phyloP scores from a whole-genome alignment of 208 protist genomes.

The Trypanosoma avium region DNA sequence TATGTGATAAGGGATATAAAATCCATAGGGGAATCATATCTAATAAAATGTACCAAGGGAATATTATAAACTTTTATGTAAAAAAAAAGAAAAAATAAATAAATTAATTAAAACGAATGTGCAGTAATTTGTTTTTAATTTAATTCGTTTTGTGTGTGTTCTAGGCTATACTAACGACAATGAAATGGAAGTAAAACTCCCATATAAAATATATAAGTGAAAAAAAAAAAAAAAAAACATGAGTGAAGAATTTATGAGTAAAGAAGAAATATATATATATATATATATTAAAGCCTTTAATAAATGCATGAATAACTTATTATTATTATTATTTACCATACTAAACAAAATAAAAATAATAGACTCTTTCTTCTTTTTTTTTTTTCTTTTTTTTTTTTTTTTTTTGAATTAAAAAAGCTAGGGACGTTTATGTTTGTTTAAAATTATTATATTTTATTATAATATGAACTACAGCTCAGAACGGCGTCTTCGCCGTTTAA shows the following conservation, averaged over 20 bases:
- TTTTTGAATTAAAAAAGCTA: background rate
- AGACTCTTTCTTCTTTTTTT: background rate
- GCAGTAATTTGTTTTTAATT: no score
- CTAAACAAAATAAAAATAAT: background rate
- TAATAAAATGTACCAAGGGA: background rate
- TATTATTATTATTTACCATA: conserved; percentile 1
- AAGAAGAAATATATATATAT: conserved; percentile 14
- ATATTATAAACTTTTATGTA: no score
- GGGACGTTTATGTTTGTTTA: background rate
- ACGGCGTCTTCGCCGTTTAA: background rate
- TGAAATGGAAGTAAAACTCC: no score
- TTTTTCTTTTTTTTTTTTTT: conserved; percentile 10
- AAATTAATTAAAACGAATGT: no score
- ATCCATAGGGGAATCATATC: background rate
- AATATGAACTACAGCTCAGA: conserved; percentile 7
- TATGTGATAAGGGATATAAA: background rate
- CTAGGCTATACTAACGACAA: no score
- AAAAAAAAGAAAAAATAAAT: no score
- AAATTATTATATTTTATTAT: background rate
- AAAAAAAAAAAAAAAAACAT: no score
- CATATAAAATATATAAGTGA: no score
- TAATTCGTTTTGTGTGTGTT: no score
- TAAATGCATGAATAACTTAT: background rate
- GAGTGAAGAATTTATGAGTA: background rate
- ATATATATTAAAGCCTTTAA: background rate